phyloP scores from a whole-genome alignment of 2,329 filamentous ascomycete genomes.

The Xylaria multiplex region DNA sequence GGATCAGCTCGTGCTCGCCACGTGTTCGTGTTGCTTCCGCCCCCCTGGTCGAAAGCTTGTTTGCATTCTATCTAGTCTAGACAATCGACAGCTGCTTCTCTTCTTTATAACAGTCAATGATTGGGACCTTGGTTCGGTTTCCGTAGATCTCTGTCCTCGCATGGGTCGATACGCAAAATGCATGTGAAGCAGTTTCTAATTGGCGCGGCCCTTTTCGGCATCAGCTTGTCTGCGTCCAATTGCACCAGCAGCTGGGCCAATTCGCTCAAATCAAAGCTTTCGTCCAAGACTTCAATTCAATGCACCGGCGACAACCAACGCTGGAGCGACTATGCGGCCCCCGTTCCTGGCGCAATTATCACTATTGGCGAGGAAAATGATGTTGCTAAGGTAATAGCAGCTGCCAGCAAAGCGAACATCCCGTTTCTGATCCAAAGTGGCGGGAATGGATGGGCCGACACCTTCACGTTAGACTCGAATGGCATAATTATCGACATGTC shows the following conservation, averaged over 20 bases:
- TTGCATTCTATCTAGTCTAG: neutral
- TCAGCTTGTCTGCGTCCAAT: conserved; percentile 16
- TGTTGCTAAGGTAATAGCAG: conserved; percentile 30
- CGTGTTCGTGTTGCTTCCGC: conserved; percentile 20
- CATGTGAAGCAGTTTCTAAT: conserved; percentile 12
- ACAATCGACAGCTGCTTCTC: neutral
- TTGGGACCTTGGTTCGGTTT: neutral
- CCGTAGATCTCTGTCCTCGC: neutral
- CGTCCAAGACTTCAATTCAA: conserved; percentile 28
- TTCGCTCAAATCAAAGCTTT: conserved; percentile 7
- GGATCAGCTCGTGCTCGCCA: conserved; percentile 24
- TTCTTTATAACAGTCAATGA: conserved; percentile 7
- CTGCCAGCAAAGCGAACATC: conserved; percentile 34
- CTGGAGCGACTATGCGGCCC: conserved; percentile 39
- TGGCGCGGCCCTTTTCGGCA: conserved; percentile 24
- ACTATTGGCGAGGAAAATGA: conserved; percentile 35
- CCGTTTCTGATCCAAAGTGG: conserved; percentile 43
- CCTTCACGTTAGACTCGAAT: conserved; percentile 34
- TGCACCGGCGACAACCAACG: conserved; percentile 29
- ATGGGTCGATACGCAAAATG: conserved; percentile 20
- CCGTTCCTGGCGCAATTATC: conserved; percentile 29
- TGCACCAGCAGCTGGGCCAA: conserved; percentile 3
- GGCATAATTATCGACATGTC: conserved; percentile 43
- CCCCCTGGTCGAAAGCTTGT: conserved; percentile 14
- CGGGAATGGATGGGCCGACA: conserved; percentile 42